Conservation (phyloP, 164 flowering plant genomes). For the Aristolochia contorta region DNA sequence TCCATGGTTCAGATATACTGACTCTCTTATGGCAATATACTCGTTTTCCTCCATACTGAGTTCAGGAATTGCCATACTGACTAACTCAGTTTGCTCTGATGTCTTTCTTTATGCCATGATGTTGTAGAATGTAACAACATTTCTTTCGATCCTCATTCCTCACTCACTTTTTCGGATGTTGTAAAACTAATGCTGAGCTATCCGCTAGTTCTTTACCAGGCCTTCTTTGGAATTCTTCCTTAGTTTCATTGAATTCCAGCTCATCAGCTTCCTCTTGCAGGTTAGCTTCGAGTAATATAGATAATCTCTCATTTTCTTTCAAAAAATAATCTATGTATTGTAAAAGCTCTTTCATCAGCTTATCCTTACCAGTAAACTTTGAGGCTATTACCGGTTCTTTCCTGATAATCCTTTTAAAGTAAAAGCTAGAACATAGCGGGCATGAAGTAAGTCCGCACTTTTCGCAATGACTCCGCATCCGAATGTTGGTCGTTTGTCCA, state of each 20-base stretch:
- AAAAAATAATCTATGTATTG: background rate
- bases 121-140: no score
- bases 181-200: background rate
- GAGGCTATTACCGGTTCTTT: no score
- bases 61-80: no score
- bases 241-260: background rate
- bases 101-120: no score
- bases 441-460: no score
- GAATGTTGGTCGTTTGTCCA: background rate
- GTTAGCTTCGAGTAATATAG: background rate
- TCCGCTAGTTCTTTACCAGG: slow-evolving; percentile 2
- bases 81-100: no score
- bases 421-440: no score
- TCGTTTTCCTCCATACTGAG: background rate
- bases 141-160: no score
- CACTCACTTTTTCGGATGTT: no score
- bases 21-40: background rate
- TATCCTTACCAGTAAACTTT: background rate
- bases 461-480: background rate
- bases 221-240: background rate
- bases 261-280: background rate
- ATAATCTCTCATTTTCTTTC: background rate
- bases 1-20: background rate
- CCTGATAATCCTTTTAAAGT: no score
- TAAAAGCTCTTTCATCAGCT: background rate